phyloP scores from a whole-genome alignment of 2,329 filamentous ascomycete species.

The Ophiosphaerella korrae region DNA sequence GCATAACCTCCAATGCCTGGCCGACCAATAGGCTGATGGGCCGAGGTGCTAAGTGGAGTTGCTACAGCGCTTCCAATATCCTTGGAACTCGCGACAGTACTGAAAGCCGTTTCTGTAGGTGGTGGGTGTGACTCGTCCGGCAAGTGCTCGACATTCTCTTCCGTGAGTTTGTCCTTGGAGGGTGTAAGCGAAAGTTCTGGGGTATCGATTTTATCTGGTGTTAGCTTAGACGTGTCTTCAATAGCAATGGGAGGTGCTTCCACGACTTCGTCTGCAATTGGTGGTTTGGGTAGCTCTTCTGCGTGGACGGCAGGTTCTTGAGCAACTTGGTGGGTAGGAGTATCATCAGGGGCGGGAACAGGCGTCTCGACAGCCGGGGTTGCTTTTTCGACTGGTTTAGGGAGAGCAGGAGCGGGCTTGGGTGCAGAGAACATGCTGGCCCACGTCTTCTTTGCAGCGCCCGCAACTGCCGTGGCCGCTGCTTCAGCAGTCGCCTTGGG shows the following conservation, averaged over 20 bases:
- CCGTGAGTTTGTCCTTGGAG: conserved; percentile 82
- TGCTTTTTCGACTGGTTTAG: conserved; percentile 44
- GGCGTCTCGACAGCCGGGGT: conserved; percentile 47
- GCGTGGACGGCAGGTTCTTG: conserved; percentile 46
- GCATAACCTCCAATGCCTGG: conserved; percentile 74
- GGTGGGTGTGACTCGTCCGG: conserved; percentile 79
- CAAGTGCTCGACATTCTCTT: conserved; percentile 90
- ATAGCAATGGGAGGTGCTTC: conserved; percentile 33
- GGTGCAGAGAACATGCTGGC: conserved; percentile 59
- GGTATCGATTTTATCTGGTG: conserved; percentile 51
- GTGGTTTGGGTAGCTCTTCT: conserved; percentile 49
- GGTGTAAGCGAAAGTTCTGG: conserved; percentile 62
- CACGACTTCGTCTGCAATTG: conserved; percentile 45
- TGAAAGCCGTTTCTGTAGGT: conserved; percentile 81
- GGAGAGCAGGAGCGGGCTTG: conserved; percentile 52
- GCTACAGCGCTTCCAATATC: conserved; percentile 64
- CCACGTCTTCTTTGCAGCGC: conserved; percentile 57
- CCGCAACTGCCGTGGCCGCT: conserved; percentile 33
- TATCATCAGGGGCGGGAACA: conserved; percentile 37
- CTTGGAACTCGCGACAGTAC: conserved; percentile 85
- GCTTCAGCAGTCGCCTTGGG: conserved; percentile 21
- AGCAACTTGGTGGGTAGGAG: conserved; percentile 47
- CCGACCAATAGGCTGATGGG: conserved; percentile 64
- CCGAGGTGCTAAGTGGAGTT: conserved; percentile 63
- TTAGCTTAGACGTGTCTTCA: conserved; percentile 35